Conservation (phyloP, 805 yeast genomes). For the Wickerhamiella bombiphila region DNA sequence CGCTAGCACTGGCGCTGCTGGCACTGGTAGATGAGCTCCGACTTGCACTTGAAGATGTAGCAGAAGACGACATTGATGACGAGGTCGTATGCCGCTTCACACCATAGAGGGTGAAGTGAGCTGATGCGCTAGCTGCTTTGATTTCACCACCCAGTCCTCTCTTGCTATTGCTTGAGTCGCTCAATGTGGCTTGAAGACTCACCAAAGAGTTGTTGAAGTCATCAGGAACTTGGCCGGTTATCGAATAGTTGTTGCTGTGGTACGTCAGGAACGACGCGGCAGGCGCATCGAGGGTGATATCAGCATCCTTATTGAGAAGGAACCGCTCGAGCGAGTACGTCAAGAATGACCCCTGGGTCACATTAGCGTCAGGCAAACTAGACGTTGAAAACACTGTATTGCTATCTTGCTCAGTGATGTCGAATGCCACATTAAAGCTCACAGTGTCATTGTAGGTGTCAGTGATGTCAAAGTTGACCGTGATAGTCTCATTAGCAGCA, state of each 20-base stretch:
- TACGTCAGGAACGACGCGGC: constrained; percentile 53
- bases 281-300: constrained; percentile 24
- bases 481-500: constrained; percentile 24
- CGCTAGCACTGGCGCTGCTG: constrained; percentile 19
- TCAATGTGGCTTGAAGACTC: constrained; percentile 41
- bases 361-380: constrained; percentile 41
- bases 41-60: constrained; percentile 20
- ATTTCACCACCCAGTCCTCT: constrained; percentile 4
- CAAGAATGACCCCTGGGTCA: constrained; percentile 49
- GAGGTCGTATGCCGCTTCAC: constrained; percentile 15
- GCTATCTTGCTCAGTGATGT: constrained; percentile 14
- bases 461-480: constrained; percentile 31
- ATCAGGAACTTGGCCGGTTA: constrained; percentile 49
- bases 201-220: constrained; percentile 28
- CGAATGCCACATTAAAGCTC: constrained; percentile 16
- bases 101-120: constrained; percentile 13
- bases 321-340: constrained; percentile 42
- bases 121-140: constrained; percentile 8
- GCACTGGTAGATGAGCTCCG: constrained; percentile 16
- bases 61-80: constrained; percentile 19
- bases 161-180: constrained; percentile 21
- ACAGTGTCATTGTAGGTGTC: constrained; percentile 25
- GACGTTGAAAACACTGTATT: constrained; percentile 32
- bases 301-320: constrained; percentile 29
- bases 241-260: constrained; percentile 45